Percentiles rank a stretch among this genome's conserved stretches.
Evolutionary conservation across 163 green algal genomes (phyloP).

Genomic region (Chlamydomonas reinhardtii): DNA sequence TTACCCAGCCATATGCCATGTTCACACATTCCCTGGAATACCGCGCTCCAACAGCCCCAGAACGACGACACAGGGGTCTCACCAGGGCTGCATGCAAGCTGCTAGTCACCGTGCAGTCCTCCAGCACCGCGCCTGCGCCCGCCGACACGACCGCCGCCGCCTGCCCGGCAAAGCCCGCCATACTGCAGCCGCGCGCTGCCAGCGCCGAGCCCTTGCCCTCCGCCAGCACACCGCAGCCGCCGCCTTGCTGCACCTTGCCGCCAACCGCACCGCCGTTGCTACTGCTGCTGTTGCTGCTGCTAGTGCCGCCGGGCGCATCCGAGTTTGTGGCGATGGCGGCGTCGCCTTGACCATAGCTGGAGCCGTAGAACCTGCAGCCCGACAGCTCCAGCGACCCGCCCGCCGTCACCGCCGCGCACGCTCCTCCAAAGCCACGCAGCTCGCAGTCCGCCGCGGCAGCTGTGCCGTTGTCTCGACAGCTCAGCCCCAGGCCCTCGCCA

Average conservation of each 20-base stretch:
- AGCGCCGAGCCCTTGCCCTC: conserved; percentile 37
- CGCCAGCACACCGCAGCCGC: conserved; percentile 14
- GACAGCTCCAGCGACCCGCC: conserved; percentile 19
- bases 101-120: conserved; percentile 16
- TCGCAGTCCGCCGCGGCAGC: neutral
- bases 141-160: conserved; percentile 21
- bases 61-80: neutral
- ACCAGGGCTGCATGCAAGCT: conserved; percentile 29
- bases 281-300: neutral
- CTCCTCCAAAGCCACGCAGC: neutral
- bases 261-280: neutral
- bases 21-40: no score
- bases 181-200: neutral
- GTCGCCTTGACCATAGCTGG: no score
- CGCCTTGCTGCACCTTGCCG: neutral
- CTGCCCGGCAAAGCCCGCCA: neutral
- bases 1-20: no score
- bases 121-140: conserved; percentile 1
- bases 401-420: neutral
- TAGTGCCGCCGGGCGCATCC: neutral
- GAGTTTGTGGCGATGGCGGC: neutral
- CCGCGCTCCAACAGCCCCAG: no score
- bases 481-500: neutral
- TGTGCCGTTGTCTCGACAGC: conserved; percentile 18
- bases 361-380: neutral